Percentiles rank a stretch among this genome's conserved stretches.
Conservation (phyloP, 352 stramenopile species). For the Poterioochromonas sp. region DNA sequence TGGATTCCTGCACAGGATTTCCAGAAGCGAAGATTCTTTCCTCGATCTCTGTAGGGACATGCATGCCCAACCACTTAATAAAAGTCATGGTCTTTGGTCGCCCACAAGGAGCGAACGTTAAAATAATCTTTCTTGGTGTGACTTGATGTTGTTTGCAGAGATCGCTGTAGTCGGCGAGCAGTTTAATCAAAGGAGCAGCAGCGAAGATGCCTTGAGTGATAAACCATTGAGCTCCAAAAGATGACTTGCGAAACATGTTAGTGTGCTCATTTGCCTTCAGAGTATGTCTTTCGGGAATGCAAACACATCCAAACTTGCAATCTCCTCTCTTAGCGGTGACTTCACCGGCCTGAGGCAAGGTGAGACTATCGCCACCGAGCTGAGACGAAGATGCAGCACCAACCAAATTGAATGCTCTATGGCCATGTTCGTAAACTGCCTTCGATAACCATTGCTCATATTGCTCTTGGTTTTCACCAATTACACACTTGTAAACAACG, state of each 20-base stretch:
- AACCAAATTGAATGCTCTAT: slow-evolving; percentile 49
- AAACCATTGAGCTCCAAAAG: slow-evolving; percentile 52
- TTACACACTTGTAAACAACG: slow-evolving; percentile 53
- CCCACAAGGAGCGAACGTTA: slow-evolving; percentile 52
- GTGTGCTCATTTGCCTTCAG: slow-evolving; percentile 49
- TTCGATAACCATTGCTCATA: slow-evolving; percentile 48
- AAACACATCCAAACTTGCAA: slow-evolving; percentile 50
- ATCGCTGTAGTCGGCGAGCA: slow-evolving; percentile 50
- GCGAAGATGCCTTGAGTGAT: slow-evolving; percentile 52
- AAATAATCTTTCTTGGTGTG: slow-evolving; percentile 48
- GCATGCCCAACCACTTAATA: slow-evolving; percentile 54
- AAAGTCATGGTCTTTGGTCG: slow-evolving; percentile 52
- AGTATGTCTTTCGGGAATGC: slow-evolving; percentile 52
- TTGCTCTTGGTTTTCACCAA: slow-evolving; percentile 40
- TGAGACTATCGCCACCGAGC: slow-evolving; percentile 42
- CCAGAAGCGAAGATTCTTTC: slow-evolving; percentile 46
- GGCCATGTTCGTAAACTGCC: slow-evolving; percentile 40
- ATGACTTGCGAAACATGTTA: slow-evolving; percentile 53
- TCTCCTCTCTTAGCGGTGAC: background rate
- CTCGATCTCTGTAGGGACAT: slow-evolving; percentile 48
- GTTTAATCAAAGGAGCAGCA: slow-evolving; percentile 46
- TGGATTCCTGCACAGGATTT: slow-evolving; percentile 47
- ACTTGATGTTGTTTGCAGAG: slow-evolving; percentile 45
- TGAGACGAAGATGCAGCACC: slow-evolving; percentile 41
- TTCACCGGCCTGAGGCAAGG: slow-evolving; percentile 40